A percentile compares a stretch with the other conserved stretches of the same genome.
Conservation (phyloP, 306 rosid genomes). For the Castanospermum australe region DNA sequence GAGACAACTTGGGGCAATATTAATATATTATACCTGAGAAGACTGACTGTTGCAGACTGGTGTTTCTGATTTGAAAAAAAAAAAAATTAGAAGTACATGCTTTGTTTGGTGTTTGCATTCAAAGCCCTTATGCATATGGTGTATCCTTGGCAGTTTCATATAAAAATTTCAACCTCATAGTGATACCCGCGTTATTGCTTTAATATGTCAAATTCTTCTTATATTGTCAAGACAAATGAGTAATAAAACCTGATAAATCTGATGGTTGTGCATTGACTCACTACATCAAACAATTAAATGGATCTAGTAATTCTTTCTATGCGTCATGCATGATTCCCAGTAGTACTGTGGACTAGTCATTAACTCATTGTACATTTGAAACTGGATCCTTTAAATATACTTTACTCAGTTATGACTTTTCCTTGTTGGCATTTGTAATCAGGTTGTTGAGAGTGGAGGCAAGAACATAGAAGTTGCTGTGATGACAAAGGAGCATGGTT, state of each 20-base stretch:
- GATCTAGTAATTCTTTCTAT: background rate
- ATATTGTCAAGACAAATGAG: background rate
- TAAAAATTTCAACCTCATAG: background rate
- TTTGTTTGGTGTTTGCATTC: background rate
- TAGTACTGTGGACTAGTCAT: background rate
- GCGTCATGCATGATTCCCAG: background rate
- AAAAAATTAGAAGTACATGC: background rate
- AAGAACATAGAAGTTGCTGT: conserved; percentile 98
- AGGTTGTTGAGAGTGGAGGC: conserved; percentile 99
- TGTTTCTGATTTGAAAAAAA: background rate
- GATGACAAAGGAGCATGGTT: conserved; percentile 84
- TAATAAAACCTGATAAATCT: background rate
- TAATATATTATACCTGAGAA: background rate
- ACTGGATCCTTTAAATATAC: background rate
- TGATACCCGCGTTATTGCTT: background rate
- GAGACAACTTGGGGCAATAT: background rate
- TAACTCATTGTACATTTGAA: background rate
- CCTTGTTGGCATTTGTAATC: conserved; percentile 20
- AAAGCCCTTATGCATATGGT: background rate
- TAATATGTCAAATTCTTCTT: background rate
- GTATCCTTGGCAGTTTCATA: background rate
- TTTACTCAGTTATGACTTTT: background rate
- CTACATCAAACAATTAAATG: background rate
- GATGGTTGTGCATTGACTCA: background rate
- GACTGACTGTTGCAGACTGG: conserved; percentile 2